A percentile compares a stretch with the other conserved stretches of the same genome.
phyloP scores from a whole-genome alignment of 176 grass and related monocot genomes.

The Alloteropsis semialata region DNA sequence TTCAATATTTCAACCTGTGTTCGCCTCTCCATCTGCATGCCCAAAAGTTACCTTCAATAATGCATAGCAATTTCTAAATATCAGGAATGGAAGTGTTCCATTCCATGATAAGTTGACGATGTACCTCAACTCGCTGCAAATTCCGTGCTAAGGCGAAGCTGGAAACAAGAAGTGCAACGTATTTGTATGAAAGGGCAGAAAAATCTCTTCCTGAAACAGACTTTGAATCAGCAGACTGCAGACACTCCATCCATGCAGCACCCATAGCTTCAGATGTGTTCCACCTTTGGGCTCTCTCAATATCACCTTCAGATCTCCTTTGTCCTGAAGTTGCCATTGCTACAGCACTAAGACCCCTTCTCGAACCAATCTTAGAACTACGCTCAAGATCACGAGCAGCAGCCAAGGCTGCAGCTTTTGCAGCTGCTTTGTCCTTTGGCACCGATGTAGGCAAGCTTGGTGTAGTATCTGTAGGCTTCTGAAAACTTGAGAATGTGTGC shows the following conservation, averaged over 20 bases:
- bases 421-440: constrained; percentile 89
- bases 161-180: constrained; percentile 94
- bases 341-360: constrained; percentile 95
- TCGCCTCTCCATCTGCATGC: constrained; percentile 89
- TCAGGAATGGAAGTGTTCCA: constrained; percentile 23
- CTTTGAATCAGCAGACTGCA: constrained; percentile 83
- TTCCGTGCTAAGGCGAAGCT: constrained; percentile 89
- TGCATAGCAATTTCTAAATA: constrained; percentile 24
- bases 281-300: constrained; percentile 90
- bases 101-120: constrained; percentile 14
- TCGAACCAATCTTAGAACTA: constrained; percentile 93
- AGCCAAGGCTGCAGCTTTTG: constrained; percentile 84
- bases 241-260: constrained; percentile 93
- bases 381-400: constrained; percentile 89
- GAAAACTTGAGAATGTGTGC: constrained; percentile 84
- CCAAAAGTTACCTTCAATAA: constrained; percentile 29
- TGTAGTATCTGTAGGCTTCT: constrained; percentile 68
- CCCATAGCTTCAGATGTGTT: constrained; percentile 97
- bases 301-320: constrained; percentile 79
- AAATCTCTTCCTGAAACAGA: constrained; percentile 82
- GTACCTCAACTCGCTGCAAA: constrained; percentile 86
- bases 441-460: constrained; percentile 45
- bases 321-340: constrained; percentile 99
- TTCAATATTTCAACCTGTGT: constrained; percentile 70
- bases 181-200: constrained; percentile 93